These are phyloP conservation scores for Mycena floridula DNA, from an alignment of 768 basidiomycete genomes.

Conservation along the genomic window DNA sequence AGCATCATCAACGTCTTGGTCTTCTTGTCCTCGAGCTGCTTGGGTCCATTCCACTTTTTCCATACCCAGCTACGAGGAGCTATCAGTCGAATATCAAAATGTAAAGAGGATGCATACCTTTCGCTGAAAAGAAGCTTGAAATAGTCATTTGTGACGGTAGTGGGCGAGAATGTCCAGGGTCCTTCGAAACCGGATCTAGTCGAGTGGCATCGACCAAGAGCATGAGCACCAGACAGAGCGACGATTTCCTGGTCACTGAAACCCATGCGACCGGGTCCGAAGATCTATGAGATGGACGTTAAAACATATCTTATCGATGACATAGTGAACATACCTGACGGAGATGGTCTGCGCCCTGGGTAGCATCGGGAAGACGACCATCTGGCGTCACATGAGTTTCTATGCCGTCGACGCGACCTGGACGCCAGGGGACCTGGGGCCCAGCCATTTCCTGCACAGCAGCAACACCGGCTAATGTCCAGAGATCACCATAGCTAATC, in stretches of 20 bases:
- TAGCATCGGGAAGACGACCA: constrained; percentile 84
- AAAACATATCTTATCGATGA: constrained; percentile 3
- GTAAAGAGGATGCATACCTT: constrained; percentile 39
- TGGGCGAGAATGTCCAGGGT: constrained; percentile 95
- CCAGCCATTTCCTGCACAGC: constrained; percentile 93
- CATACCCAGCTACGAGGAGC: constrained; percentile 63
- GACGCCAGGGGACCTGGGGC: constrained; percentile 89
- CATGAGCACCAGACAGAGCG: constrained; percentile 90
- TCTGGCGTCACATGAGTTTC: constrained; percentile 73
- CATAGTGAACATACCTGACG: constrained; percentile 47
- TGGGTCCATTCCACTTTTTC: constrained; percentile 93
- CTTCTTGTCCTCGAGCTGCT: constrained; percentile 91
- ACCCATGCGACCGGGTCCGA: constrained; percentile 90
- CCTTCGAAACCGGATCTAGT: constrained; percentile 80
- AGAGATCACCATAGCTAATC: constrained; percentile 95
- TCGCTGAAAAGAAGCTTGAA: constrained; percentile 83
- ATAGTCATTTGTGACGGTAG: constrained; percentile 81
- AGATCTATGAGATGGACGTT: constrained; percentile 46
- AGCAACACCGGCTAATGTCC: constrained; percentile 92
- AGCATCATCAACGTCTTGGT: constrained; percentile 92
- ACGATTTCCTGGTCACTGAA: constrained; percentile 99
- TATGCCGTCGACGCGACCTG: constrained; percentile 87
- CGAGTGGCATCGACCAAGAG: constrained; percentile 90
- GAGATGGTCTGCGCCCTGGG: constrained; percentile 80
- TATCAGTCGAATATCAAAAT: not conserved